Base-by-base conservation (phyloP, 306 rosid genomes). In the Prunus davidiana region DNA sequence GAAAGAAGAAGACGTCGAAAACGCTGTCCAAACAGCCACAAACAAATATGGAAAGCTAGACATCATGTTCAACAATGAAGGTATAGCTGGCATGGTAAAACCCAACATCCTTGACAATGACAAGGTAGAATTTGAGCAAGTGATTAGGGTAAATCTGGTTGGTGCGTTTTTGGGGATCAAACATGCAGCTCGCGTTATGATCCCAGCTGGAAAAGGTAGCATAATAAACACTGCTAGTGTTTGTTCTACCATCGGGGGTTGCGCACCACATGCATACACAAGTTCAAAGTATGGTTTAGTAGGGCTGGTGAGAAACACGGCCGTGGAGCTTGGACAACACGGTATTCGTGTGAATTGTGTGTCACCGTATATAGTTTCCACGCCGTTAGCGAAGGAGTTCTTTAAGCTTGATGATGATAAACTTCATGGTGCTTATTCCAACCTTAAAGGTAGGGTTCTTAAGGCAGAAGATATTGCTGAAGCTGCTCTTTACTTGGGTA, bases 21-120 rank as follows among this genome's bases (percentile, higher is more conserved):
- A 74, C 3, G 84, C 79, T 0, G 88, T 90, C 0, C 45, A 86
- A 52, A 30, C 54, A 0, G 76, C 86, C 5, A 54, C 82, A 34
- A 55, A 79, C 18, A 65, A 81, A 22, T 52, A 84, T 1, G 96
- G 91, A 8, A 83, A 80, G 77, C 84, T 88, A 0, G 96, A 90
- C 43, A 86, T 88, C 66, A 86, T 90, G 93, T 57, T 75, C 43
- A 90, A 86, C 72, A 90, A 90, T 5, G 91, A 91, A 0, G 93
- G 87, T 2, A 32, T 83, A 22, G 0, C 0, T 0, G 87, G 28
- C 1, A 22, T 0, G 6, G 46, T n/a, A 20, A 73, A 83, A 22
- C 61, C 64, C 46, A 67, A 12, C 82, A 84, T 90, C 11, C 13
- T 78, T 0, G 87, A 83, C 3, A 64, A 50, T 9, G 49, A 67